Percentiles rank a stretch among this genome's conserved stretches.
phyloP scores from a whole-genome alignment of 768 basidiomycete genomes.

The Lactarius deliciosus region DNA sequence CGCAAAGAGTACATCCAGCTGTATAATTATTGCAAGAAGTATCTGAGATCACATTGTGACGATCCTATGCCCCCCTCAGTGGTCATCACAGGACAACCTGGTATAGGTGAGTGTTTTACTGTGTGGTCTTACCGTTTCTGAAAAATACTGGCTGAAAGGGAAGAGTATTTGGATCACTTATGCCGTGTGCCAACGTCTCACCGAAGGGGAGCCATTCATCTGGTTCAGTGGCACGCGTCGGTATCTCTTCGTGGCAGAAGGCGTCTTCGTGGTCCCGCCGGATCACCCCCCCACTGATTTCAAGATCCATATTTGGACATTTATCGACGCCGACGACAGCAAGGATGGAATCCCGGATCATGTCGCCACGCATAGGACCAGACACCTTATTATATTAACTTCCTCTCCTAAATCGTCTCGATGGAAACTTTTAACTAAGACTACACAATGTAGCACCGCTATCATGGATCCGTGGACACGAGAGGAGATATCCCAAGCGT shows the following conservation, averaged over 20 bases:
- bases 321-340: not conserved
- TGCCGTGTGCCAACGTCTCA: not conserved
- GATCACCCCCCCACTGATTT: fast-evolving
- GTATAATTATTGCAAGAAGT: not conserved
- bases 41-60: not conserved
- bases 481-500: not conserved
- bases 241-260: not conserved
- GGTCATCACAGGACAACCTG: not conserved
- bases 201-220: not conserved
- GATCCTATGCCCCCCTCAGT: not conserved
- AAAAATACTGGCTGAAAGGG: not conserved
- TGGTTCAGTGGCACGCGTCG: not conserved
- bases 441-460: not conserved
- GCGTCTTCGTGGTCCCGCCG: not conserved
- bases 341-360: too few relatives aligned
- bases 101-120: not conserved
- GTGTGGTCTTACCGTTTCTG: not conserved
- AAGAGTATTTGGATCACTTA: not conserved
- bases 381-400: not conserved
- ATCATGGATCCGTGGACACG: not conserved
- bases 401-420: not conserved
- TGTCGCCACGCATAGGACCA: not conserved
- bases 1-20: not conserved
- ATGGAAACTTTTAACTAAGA: not conserved
- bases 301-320: not conserved